Evolutionary conservation across 768 basidiomycete genomes (phyloP), one percentile per base, ranked within the genome.

Genomic region (Kwoniella sp.): DNA sequence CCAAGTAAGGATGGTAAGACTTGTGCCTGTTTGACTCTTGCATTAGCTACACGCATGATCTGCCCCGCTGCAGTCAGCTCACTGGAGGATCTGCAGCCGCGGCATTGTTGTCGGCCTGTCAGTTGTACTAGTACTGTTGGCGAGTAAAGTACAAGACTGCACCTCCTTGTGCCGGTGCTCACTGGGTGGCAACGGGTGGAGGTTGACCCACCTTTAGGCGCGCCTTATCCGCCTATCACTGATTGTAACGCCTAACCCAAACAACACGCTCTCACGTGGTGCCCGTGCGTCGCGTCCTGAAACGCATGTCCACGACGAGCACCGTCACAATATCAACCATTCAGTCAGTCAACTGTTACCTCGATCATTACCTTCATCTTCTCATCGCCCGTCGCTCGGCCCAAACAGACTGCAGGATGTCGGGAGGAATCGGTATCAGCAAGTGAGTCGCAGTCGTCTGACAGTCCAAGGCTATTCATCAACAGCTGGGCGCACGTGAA

Each of bases 1-100:
- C 73, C 7, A 71, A 60, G 39, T 76, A 76, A 1, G 73, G 73
- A 39, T 76, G 75, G 39, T 76, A 76, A 3, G 72, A 73, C 53
- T 76, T 76, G 53, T 76, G 75, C 17, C 67, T 69, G 43, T 2
- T 4, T 2, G 26, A 11, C n/a, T 25, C n/a, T 17, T 23, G 32
- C 44, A 14, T 11, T 26, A 10, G 43, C 33, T 3, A 15, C n/a
- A 22, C 19, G 43, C 3, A 32, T 20, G 23, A 10, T 27, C 14
- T 33, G 20, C 12, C 19, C 10, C 5, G 23, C 17, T 17, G 31
- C 31, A 38, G 19, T 6, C 2, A 0, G 56, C 70, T 55, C 37
- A 72, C 70, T 66, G 63, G 5, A 76, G 60, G 52, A 76, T 76
- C 51, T 75, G 71, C 4, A 75, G 59, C 2, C 71, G 68, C 15